These are phyloP conservation scores for Discostella stelligeroides DNA, from an alignment of 108 stramenopile genomes.

Conservation along the genomic window DNA sequence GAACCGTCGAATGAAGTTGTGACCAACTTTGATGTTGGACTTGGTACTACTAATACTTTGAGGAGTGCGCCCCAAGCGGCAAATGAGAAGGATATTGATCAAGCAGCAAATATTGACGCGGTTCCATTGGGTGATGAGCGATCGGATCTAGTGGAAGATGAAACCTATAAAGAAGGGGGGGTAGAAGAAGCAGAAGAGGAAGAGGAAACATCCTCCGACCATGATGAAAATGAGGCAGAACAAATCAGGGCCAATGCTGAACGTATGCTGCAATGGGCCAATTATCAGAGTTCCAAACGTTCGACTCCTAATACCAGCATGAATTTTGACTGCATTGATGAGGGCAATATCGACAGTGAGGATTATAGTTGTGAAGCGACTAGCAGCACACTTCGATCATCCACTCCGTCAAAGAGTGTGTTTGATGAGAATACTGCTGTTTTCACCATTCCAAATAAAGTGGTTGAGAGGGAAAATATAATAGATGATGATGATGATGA, in stretches of 20 bases:
- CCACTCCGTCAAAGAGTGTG: slow-evolving; percentile 9
- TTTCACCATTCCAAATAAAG: slow-evolving; percentile 3
- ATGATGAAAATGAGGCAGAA: slow-evolving; percentile 33
- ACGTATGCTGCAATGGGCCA: slow-evolving; percentile 43
- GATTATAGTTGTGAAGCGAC: background rate
- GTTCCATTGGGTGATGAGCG: slow-evolving; percentile 13
- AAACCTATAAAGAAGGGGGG: slow-evolving; percentile 5
- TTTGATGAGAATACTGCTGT: slow-evolving; percentile 7
- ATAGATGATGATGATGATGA: slow-evolving; percentile 4
- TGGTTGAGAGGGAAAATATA: background rate
- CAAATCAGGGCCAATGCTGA: slow-evolving; percentile 44
- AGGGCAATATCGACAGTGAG: slow-evolving; percentile 8
- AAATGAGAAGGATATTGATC: background rate
- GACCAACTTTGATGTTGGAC: background rate
- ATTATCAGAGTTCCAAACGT: slow-evolving; percentile 32
- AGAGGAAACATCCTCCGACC: slow-evolving; percentile 12
- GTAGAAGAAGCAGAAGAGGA: slow-evolving; percentile 5
- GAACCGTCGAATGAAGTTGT: background rate
- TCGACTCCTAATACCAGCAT: slow-evolving; percentile 24
- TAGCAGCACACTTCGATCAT: slow-evolving; percentile 1
- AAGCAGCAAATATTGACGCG: background rate
- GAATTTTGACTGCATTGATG: too few relatives aligned
- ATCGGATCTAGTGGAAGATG: background rate
- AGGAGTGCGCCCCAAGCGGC: background rate
- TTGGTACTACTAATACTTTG: background rate